A percentile compares a stretch with the other conserved stretches of the same genome.
These are phyloP conservation scores for Crithidia brevicula DNA, from an alignment of 208 protist species.

Conservation along the genomic window DNA sequence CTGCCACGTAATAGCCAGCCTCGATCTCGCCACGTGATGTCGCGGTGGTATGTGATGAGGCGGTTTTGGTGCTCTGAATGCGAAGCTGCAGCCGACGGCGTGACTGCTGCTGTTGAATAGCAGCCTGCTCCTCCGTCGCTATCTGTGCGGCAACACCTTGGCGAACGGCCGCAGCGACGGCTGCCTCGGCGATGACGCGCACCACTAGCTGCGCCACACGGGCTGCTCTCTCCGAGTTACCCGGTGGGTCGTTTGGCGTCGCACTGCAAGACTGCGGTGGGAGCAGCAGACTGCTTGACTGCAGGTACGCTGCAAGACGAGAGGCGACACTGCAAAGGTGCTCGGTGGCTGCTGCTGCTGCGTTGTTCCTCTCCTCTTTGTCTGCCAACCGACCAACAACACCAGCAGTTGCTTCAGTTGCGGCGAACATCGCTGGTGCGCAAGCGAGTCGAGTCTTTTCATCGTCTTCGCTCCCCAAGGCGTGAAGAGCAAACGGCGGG, in stretches of 20 bases:
- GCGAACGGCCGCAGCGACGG: constrained; percentile 51
- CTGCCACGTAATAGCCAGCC: constrained; percentile 7
- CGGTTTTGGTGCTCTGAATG: neutral
- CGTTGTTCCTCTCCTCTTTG: constrained; percentile 1
- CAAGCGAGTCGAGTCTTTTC: constrained; percentile 15
- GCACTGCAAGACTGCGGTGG: too few species aligned
- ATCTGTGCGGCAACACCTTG: constrained; percentile 36
- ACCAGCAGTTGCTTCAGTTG: neutral
- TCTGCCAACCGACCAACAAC: constrained; percentile 23
- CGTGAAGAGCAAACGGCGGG: constrained; percentile 40
- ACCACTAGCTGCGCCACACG: constrained; percentile 25
- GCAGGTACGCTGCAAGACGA: constrained; percentile 23
- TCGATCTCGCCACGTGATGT: too few species aligned
- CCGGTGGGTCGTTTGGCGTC: too few species aligned
- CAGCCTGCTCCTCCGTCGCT: constrained; percentile 36
- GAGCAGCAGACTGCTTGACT: neutral
- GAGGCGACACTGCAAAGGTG: constrained; percentile 18
- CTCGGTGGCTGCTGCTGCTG: neutral
- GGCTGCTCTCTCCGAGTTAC: neutral
- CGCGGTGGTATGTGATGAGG: neutral
- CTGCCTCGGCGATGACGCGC: constrained; percentile 43
- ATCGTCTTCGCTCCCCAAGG: constrained; percentile 18
- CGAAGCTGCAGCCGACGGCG: constrained; percentile 16
- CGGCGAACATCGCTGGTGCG: constrained; percentile 13
- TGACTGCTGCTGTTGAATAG: constrained; percentile 10